These are phyloP conservation scores for Aspergillus asperescens DNA, from an alignment of 495 filamentous ascomycete genomes.

Conservation along the genomic window DNA sequence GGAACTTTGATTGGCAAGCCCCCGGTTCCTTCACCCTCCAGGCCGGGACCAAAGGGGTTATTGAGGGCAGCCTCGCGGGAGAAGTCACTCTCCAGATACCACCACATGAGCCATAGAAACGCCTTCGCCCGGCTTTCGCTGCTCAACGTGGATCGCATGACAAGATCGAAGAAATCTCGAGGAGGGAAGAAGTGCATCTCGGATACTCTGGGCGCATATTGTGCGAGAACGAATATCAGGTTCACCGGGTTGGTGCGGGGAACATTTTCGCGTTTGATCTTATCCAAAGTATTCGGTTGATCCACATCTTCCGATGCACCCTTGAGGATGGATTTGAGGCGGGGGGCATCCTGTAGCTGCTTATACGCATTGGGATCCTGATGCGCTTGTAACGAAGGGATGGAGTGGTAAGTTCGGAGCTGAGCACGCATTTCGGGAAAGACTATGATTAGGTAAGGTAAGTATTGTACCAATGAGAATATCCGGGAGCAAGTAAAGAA, in stretches of 20 bases:
- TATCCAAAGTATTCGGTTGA: slow-evolving; percentile 80
- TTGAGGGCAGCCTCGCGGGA: slow-evolving; percentile 70
- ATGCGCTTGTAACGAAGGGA: slow-evolving; percentile 89
- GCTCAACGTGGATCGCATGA: slow-evolving; percentile 81
- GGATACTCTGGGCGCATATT: slow-evolving; percentile 84
- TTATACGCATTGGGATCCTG: slow-evolving; percentile 97
- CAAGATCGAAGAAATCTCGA: slow-evolving; percentile 90
- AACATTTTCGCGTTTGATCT: slow-evolving; percentile 59
- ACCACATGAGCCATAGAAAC: slow-evolving; percentile 99
- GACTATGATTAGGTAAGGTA: slow-evolving; percentile 53
- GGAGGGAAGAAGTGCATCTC: slow-evolving; percentile 84
- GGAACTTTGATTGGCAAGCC: slow-evolving; percentile 77
- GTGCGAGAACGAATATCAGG: slow-evolving; percentile 89
- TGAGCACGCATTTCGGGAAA: slow-evolving; percentile 99
- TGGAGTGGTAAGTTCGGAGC: slow-evolving; percentile 95
- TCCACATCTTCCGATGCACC: slow-evolving; percentile 90
- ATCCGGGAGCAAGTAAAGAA: background rate
- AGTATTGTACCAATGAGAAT: slow-evolving; percentile 6
- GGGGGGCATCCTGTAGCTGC: slow-evolving; percentile 92
- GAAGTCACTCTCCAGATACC: slow-evolving; percentile 96
- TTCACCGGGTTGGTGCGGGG: slow-evolving; percentile 97
- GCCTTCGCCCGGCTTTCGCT: slow-evolving; percentile 80
- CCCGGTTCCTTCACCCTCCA: slow-evolving; percentile 53
- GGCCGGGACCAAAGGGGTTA: slow-evolving; percentile 84
- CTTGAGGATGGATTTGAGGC: slow-evolving; percentile 95